phyloP scores from a whole-genome alignment of 495 filamentous ascomycete genomes.

The Trichoderma parareesei region DNA sequence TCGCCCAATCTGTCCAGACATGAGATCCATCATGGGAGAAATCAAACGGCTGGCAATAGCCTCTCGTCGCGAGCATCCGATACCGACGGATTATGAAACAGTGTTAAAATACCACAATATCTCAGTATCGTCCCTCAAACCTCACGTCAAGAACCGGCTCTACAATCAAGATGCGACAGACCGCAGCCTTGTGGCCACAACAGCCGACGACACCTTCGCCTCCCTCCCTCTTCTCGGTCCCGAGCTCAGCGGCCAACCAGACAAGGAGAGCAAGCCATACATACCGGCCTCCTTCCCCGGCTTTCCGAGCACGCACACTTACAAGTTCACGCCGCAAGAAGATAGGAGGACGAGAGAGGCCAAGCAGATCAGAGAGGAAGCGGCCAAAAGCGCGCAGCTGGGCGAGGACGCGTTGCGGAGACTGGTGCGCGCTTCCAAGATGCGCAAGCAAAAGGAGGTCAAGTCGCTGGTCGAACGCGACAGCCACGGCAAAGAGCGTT shows the following conservation, averaged over 20 bases:
- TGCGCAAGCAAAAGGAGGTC: conserved; percentile 42
- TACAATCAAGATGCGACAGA: conserved; percentile 24
- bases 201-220: conserved; percentile 19
- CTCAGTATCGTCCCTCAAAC: conserved; percentile 26
- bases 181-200: conserved; percentile 23
- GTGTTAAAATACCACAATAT: conserved; percentile 29
- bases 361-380: conserved; percentile 34
- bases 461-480: conserved; percentile 29
- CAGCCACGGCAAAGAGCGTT: conserved; percentile 25
- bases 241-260: conserved; percentile 34
- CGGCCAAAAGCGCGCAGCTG: conserved; percentile 36
- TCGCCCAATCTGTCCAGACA: conserved; percentile 20
- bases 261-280: conserved; percentile 32
- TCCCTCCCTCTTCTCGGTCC: conserved; percentile 31
- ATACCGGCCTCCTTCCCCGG: conserved; percentile 36
- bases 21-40: conserved; percentile 22
- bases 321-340: conserved; percentile 33
- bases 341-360: conserved; percentile 25
- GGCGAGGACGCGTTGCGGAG: conserved; percentile 36
- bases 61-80: conserved; percentile 28
- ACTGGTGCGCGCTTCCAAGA: conserved; percentile 39
- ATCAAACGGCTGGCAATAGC: conserved; percentile 27
- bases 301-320: conserved; percentile 39
- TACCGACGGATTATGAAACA: conserved; percentile 34
- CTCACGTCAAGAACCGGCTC: conserved; percentile 33